Conservation (phyloP, 495 filamentous ascomycete genomes). For the Trichoderma erinaceum region DNA sequence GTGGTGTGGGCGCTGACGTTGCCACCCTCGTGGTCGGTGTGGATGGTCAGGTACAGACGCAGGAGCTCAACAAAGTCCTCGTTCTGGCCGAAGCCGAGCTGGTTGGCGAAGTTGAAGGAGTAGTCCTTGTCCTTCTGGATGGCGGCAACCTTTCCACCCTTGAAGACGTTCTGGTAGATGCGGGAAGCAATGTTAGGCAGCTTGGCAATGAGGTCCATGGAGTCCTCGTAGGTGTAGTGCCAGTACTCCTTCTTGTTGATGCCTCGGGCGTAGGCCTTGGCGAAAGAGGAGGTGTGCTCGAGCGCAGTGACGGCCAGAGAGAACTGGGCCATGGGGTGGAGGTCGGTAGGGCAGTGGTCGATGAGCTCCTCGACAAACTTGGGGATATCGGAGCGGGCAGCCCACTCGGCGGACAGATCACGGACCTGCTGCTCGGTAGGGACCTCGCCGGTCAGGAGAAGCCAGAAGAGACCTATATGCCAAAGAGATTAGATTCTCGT, state of each 20-base stretch:
- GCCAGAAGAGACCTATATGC: conserved; percentile 89
- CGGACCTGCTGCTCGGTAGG: conserved; percentile 96
- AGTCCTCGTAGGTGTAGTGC: conserved; percentile 98
- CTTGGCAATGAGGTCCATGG: conserved; percentile 99
- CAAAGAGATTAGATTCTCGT: background rate
- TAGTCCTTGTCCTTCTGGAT: conserved; percentile 99
- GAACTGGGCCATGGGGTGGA: conserved; percentile 99
- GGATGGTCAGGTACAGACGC: conserved; percentile 97
- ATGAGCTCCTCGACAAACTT: conserved; percentile 98
- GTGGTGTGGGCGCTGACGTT: conserved; percentile 98
- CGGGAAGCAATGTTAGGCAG: conserved; percentile 93
- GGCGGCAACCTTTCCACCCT: conserved; percentile 94
- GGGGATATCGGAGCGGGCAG: conserved; percentile 90
- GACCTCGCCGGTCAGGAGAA: conserved; percentile 94
- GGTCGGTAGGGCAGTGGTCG: conserved; percentile 95
- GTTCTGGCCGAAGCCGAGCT: conserved; percentile 93
- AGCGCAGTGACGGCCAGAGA: conserved; percentile 95
- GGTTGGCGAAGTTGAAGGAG: conserved; percentile 96
- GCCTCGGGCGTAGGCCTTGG: conserved; percentile 97
- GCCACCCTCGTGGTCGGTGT: conserved; percentile 98
- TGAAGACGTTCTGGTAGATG: conserved; percentile 99
- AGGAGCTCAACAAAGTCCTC: conserved; percentile 96
- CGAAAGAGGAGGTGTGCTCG: conserved; percentile 94
- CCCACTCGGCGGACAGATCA: conserved; percentile 96
- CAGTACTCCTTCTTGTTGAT: conserved; percentile 99